Evolutionary conservation across 768 basidiomycete species (phyloP).

Genomic region (Mycena sanguinolenta): DNA sequence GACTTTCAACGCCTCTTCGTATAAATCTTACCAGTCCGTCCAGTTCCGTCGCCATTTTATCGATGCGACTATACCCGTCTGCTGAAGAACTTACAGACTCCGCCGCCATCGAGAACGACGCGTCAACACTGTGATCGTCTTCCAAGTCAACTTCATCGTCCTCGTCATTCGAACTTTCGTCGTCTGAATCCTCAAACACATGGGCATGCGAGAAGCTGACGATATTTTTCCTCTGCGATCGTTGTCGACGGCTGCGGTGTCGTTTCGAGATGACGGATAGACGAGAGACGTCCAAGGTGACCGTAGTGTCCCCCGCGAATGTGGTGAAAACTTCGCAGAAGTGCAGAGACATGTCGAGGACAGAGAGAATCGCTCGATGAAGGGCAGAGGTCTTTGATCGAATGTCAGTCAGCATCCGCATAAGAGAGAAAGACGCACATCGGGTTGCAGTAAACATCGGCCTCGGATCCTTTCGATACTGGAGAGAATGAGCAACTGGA

Average conservation of each 20-base stretch:
- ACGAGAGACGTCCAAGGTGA: slow-evolving; percentile 69
- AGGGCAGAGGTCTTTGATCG: slow-evolving; percentile 69
- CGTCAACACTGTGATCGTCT: slow-evolving; percentile 44
- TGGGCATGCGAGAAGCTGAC: slow-evolving; percentile 69
- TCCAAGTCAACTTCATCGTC: slow-evolving; percentile 49
- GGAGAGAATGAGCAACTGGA: slow-evolving; percentile 12
- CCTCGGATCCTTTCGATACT: slow-evolving; percentile 73
- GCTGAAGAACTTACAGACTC: slow-evolving; percentile 54
- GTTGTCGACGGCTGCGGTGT: slow-evolving; percentile 74
- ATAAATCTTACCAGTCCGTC: slow-evolving; percentile 81
- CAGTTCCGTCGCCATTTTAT: slow-evolving; percentile 76
- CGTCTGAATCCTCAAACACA: slow-evolving; percentile 39
- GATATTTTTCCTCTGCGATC: slow-evolving; percentile 66
- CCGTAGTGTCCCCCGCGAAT: slow-evolving; percentile 70
- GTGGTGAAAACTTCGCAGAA: slow-evolving; percentile 76
- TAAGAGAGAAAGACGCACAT: slow-evolving; percentile 54
- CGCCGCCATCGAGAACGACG: slow-evolving; percentile 58
- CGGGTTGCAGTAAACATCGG: slow-evolving; percentile 73
- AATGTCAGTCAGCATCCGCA: neutral
- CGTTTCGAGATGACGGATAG: slow-evolving; percentile 66
- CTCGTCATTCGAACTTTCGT: slow-evolving; percentile 62
- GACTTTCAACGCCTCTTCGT: slow-evolving; percentile 75
- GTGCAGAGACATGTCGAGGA: slow-evolving; percentile 81
- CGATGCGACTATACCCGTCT: slow-evolving; percentile 64
- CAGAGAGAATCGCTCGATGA: slow-evolving; percentile 73